phyloP scores from a whole-genome alignment of 495 filamentous ascomycete genomes.

The Aeminium ludgeri region DNA sequence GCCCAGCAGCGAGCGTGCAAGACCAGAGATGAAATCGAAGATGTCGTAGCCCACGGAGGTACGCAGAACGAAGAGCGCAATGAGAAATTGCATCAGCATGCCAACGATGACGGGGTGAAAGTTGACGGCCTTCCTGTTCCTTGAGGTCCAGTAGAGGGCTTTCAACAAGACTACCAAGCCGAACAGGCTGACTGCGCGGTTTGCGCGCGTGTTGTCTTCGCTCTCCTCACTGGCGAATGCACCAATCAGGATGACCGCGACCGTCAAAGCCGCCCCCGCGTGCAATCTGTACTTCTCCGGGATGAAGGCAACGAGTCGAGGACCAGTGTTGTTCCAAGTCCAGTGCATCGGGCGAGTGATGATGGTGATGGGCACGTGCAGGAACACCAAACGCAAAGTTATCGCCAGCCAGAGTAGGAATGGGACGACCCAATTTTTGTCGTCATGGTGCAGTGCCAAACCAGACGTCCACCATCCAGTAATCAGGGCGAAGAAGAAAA shows the following conservation, averaged over 20 bases:
- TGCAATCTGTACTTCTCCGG: conserved; percentile 47
- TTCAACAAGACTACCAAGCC: conserved; percentile 58
- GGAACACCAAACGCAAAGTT: conserved; percentile 52
- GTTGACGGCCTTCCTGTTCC: conserved; percentile 49
- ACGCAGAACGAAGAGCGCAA: conserved; percentile 73
- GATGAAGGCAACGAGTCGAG: conserved; percentile 33
- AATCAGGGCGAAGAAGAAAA: conserved; percentile 38
- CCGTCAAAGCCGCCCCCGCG: conserved; percentile 37
- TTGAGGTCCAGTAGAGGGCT: conserved; percentile 50
- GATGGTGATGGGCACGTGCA: conserved; percentile 51
- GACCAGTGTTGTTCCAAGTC: conserved; percentile 47
- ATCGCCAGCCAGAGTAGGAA: conserved; percentile 68
- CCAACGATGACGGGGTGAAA: conserved; percentile 82
- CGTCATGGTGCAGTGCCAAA: conserved; percentile 46
- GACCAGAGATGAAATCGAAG: conserved; percentile 64
- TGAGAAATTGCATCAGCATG: conserved; percentile 73
- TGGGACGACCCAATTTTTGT: conserved; percentile 68
- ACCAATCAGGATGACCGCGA: conserved; percentile 59
- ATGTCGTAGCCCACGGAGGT: conserved; percentile 46
- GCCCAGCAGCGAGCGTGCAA: conserved; percentile 52
- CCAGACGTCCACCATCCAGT: conserved; percentile 82
- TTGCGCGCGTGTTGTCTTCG: conserved; percentile 56
- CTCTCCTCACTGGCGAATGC: conserved; percentile 53
- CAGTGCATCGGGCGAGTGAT: conserved; percentile 46
- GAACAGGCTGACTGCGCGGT: conserved; percentile 65